Conservation (phyloP, 208 protist genomes). For the Trypanosoma brucei region DNA sequence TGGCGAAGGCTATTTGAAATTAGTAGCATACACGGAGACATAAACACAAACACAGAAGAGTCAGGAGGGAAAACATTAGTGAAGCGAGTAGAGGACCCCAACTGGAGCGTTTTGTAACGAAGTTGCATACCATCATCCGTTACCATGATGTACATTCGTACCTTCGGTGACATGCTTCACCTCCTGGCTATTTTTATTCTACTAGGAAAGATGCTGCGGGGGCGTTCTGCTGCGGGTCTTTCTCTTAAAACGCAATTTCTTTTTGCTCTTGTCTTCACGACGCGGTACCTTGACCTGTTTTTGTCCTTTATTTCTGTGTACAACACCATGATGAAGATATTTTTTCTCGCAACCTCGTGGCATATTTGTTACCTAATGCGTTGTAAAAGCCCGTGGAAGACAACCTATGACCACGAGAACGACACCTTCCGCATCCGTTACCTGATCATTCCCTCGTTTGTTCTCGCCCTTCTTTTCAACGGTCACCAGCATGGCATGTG, state of each 20-base stretch:
- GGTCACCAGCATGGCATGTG: slow-evolving; percentile 26
- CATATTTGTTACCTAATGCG: slow-evolving; percentile 93
- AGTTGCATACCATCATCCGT: not conserved
- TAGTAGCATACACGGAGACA: too few species aligned
- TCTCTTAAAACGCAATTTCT: slow-evolving; percentile 94
- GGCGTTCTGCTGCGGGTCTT: slow-evolving; percentile 85
- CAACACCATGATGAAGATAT: slow-evolving; percentile 94
- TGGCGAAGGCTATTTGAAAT: too few species aligned
- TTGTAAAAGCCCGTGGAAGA: slow-evolving; percentile 86
- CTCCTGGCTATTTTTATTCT: slow-evolving; percentile 89
- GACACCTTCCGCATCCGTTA: slow-evolving; percentile 89
- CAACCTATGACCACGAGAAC: slow-evolving; percentile 86
- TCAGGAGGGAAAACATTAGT: too few species aligned
- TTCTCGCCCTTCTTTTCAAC: slow-evolving; percentile 76
- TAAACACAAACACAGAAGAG: too few species aligned
- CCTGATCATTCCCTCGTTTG: slow-evolving; percentile 72
- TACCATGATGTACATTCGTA: slow-evolving; percentile 85
- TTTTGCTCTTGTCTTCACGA: slow-evolving; percentile 90
- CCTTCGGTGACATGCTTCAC: slow-evolving; percentile 92
- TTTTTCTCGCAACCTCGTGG: slow-evolving; percentile 85
- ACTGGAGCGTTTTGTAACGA: too few species aligned
- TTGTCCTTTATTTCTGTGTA: slow-evolving; percentile 79
- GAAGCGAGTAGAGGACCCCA: too few species aligned
- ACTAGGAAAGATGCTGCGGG: slow-evolving; percentile 89
- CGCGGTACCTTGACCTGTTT: slow-evolving; percentile 94